A percentile compares a stretch with the other conserved stretches of the same genome.
phyloP scores from a whole-genome alignment of 108 stramenopile species.

The Seminavis robusta region DNA sequence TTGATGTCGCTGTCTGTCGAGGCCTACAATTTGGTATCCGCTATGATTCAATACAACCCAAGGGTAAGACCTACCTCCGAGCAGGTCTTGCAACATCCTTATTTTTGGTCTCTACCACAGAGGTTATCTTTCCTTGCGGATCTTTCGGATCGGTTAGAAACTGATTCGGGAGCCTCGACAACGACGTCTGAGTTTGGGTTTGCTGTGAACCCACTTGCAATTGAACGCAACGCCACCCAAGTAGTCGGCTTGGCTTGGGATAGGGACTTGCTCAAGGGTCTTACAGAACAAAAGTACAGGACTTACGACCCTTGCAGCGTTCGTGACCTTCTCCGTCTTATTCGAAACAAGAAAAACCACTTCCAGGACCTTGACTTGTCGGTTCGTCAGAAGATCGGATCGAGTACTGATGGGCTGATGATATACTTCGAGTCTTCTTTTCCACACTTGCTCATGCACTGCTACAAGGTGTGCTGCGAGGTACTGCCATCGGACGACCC shows the following conservation, averaged over 20 bases:
- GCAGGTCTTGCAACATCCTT: slow-evolving; percentile 90
- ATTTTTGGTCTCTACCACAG: slow-evolving; percentile 81
- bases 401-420: slow-evolving; percentile 57
- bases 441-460: slow-evolving; percentile 90
- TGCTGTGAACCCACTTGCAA: slow-evolving; percentile 38
- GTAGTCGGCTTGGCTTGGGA: slow-evolving; percentile 91
- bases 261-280: slow-evolving; percentile 61
- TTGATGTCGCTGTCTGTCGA: slow-evolving; percentile 69
- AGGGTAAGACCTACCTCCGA: slow-evolving; percentile 78
- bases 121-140: slow-evolving; percentile 88
- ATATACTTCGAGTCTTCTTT: slow-evolving; percentile 78
- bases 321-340: slow-evolving; percentile 85
- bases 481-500: slow-evolving; percentile 47
- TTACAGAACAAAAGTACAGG: slow-evolving; percentile 82
- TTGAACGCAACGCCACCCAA: slow-evolving; percentile 76
- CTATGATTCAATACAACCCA: slow-evolving; percentile 83
- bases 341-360: slow-evolving; percentile 95
- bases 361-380: slow-evolving; percentile 81
- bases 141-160: slow-evolving; percentile 88
- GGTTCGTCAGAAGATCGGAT: slow-evolving; percentile 46
- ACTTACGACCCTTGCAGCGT: slow-evolving; percentile 91
- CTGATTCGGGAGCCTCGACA: slow-evolving; percentile 15
- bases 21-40: slow-evolving; percentile 75
- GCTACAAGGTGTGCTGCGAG: slow-evolving; percentile 62
- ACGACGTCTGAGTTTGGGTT: background rate